Evolutionary conservation across 305 asterid species (phyloP).

Genomic region (Ajuga reptans): DNA sequence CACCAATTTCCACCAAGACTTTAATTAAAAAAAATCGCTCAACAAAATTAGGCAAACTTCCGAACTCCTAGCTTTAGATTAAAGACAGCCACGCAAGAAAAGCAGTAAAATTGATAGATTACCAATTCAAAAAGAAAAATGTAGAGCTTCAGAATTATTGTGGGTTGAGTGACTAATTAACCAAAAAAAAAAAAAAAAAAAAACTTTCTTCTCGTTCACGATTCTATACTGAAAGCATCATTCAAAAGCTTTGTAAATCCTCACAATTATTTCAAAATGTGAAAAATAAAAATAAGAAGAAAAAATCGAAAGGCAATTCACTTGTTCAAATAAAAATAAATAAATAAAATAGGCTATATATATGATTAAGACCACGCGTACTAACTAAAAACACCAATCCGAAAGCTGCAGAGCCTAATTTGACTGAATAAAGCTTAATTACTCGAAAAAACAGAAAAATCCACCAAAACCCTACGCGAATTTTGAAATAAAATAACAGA

Average conservation of each 20-base stretch:
- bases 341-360: no score
- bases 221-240: not conserved
- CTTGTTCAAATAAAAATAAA: not conserved
- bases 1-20: conserved; percentile 3
- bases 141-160: not conserved
- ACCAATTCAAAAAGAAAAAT: not conserved
- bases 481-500: not conserved
- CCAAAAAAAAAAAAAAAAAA: not conserved
- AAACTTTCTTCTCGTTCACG: not conserved
- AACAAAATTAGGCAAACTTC: not conserved
- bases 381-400: conserved; percentile 12
- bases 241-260: conserved; percentile 8
- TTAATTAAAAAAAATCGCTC: not conserved
- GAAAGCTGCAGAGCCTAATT: conserved; percentile 7
- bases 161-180: not conserved
- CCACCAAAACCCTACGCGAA: conserved; percentile 21
- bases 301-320: conserved; percentile 1
- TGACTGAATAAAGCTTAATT: not conserved
- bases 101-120: conserved; percentile 12
- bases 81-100: conserved; percentile 4
- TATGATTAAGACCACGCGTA: not conserved
- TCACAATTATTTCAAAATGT: not conserved
- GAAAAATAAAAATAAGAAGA: not conserved
- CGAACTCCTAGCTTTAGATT: not conserved
- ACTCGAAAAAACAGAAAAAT: not conserved